Percentiles rank a stretch among this genome's conserved stretches.
Evolutionary conservation across 805 yeast genomes (phyloP).

Genomic region (Saccharomyces mikatae): DNA sequence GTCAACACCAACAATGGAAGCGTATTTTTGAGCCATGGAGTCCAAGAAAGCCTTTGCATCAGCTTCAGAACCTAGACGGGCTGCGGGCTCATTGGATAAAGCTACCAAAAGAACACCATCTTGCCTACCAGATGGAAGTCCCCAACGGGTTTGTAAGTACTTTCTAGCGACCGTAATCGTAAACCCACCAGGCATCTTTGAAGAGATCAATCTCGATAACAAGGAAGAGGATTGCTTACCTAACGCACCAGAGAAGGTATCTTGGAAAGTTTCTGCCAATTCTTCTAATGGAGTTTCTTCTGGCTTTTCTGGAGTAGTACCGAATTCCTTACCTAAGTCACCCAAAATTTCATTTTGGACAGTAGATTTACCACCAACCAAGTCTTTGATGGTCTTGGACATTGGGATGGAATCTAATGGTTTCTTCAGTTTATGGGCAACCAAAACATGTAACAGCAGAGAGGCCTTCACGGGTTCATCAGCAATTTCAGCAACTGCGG

Average conservation of each 20-base stretch:
- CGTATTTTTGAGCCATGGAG: slow-evolving; percentile 73
- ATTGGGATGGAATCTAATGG: slow-evolving; percentile 76
- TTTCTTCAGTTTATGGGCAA: slow-evolving; percentile 94
- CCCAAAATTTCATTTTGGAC: slow-evolving; percentile 98
- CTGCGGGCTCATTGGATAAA: slow-evolving; percentile 82
- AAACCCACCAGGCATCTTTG: slow-evolving; percentile 99
- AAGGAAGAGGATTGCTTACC: slow-evolving; percentile 92
- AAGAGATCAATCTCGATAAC: slow-evolving; percentile 82
- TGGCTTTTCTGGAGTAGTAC: slow-evolving; percentile 96
- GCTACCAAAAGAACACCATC: slow-evolving; percentile 81
- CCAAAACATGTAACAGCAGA: slow-evolving; percentile 75
- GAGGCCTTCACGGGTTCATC: slow-evolving; percentile 87
- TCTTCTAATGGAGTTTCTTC: slow-evolving; percentile 96
- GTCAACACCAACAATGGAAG: slow-evolving; percentile 71
- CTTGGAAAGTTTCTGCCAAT: slow-evolving; percentile 92
- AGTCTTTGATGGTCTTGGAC: slow-evolving; percentile 89
- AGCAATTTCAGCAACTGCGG: slow-evolving; percentile 68
- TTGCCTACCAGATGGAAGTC: slow-evolving; percentile 89
- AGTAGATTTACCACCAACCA: slow-evolving; percentile 97
- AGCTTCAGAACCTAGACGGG: slow-evolving; percentile 74
- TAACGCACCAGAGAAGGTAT: slow-evolving; percentile 74
- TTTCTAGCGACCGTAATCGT: slow-evolving; percentile 87
- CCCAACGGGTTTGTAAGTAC: slow-evolving; percentile 86
- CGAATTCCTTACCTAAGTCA: slow-evolving; percentile 97
- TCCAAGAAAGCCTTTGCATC: slow-evolving; percentile 92